Percentiles rank a stretch among this genome's conserved stretches.
These are phyloP conservation scores for Thelephora aurantiotincta DNA, from an alignment of 768 basidiomycete genomes.

Conservation along the genomic window DNA sequence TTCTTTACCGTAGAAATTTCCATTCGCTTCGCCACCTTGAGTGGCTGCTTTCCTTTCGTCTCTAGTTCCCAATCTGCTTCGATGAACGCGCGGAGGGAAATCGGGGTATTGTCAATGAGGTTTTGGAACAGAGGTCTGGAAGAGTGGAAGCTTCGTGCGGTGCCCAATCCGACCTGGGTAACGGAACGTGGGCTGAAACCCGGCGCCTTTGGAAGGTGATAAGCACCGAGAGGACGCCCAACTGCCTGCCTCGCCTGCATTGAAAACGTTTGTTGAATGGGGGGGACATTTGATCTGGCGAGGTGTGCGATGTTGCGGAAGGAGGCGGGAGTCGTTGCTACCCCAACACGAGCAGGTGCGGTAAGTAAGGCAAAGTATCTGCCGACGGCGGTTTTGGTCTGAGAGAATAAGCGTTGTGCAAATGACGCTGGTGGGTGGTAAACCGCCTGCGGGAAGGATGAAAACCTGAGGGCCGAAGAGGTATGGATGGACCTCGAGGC, in stretches of 20 bases:
- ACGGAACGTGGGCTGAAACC: constrained; percentile 29
- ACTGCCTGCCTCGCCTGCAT: constrained; percentile 39
- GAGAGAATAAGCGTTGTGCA: neutral
- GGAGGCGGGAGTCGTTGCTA: neutral
- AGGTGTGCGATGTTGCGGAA: constrained; percentile 11
- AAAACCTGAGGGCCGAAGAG: neutral
- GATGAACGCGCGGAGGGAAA: constrained; percentile 60
- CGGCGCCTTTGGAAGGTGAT: constrained; percentile 45
- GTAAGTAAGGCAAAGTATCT: neutral
- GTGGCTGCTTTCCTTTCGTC: constrained; percentile 21
- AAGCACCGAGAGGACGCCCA: constrained; percentile 26
- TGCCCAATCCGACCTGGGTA: constrained; percentile 61
- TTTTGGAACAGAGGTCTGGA: constrained; percentile 68
- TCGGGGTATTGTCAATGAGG: constrained; percentile 54
- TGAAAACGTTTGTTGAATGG: constrained; percentile 43
- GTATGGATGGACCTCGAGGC: neutral
- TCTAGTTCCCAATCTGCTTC: constrained; percentile 61
- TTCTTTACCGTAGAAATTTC: constrained; percentile 9
- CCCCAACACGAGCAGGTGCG: neutral
- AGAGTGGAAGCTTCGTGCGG: constrained; percentile 62
- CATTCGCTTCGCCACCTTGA: constrained; percentile 12
- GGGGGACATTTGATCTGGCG: constrained; percentile 14
- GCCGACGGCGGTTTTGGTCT: neutral
- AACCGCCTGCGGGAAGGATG: neutral
- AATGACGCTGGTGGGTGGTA: neutral